Evolutionary conservation across 805 yeast genomes (phyloP).

Genomic region (Blastobotrys muscicola): DNA sequence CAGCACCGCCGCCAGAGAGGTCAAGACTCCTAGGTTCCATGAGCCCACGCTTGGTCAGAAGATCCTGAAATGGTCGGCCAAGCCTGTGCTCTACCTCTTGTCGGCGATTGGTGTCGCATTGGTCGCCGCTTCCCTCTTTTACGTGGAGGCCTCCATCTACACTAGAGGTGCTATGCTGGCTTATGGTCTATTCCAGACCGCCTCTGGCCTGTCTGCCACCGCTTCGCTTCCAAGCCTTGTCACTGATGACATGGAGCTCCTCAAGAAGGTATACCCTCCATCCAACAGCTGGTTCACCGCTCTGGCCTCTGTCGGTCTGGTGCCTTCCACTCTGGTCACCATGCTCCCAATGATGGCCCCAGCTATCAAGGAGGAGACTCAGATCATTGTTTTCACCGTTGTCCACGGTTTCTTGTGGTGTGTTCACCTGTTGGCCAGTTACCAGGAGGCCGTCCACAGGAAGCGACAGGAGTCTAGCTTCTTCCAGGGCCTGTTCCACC

Average conservation of each 20-base stretch:
- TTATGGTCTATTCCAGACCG: neutral
- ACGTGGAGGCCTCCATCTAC: neutral
- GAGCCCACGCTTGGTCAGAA: conserved; percentile 1
- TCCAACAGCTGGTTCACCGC: conserved; percentile 3
- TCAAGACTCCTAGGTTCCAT: conserved; percentile 6
- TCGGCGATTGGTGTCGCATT: conserved; percentile 4
- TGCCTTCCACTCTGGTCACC: conserved; percentile 6
- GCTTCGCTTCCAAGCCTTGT: conserved; percentile 3
- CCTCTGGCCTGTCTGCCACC: conserved; percentile 2
- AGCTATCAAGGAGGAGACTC: conserved; percentile 1
- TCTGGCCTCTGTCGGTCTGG: conserved; percentile 5
- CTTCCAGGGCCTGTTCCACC: conserved; percentile 20
- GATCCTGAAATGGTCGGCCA: conserved; percentile 1
- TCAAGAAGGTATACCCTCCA: conserved; percentile 4
- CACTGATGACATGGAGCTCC: conserved; percentile 3
- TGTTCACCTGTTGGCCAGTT: conserved; percentile 5
- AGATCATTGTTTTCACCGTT: neutral
- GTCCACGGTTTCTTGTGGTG: conserved; percentile 7
- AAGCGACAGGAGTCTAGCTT: conserved; percentile 4
- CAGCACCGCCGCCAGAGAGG: conserved; percentile 6
- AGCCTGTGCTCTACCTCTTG: conserved; percentile 5
- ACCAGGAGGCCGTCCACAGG: conserved; percentile 2
- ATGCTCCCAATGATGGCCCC: neutral
- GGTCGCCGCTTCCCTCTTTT: neutral
- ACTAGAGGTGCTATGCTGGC: neutral